Evolutionary conservation across 805 yeast species (phyloP).

Genomic region (Cyberlindnera galapagoensis): DNA sequence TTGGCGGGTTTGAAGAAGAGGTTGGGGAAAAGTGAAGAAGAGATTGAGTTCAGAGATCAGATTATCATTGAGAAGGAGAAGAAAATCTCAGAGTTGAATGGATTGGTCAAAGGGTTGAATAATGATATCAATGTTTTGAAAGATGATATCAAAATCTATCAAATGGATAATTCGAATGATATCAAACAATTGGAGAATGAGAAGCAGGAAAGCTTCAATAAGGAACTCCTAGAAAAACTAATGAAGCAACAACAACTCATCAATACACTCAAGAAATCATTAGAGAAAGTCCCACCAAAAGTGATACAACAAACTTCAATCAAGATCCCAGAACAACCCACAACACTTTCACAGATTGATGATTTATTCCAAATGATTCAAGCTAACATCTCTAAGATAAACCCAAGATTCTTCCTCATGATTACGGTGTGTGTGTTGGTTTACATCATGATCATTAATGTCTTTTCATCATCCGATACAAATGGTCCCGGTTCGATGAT

Average conservation of each 20-base stretch:
- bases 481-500: no score
- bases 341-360: no score
- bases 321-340: no score
- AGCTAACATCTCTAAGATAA: no score
- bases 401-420: no score
- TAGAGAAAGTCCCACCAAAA: no score
- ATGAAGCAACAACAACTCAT: conserved; percentile 17
- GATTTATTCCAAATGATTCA: no score
- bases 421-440: no score
- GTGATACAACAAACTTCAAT: no score
- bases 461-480: no score
- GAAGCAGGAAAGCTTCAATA: conserved; percentile 10
- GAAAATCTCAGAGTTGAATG: conserved; percentile 7
- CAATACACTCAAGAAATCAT: conserved; percentile 7
- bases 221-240: conserved; percentile 13
- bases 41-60: conserved; percentile 19
- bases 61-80: conserved; percentile 14
- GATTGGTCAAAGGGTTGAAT: conserved; percentile 5
- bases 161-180: conserved; percentile 5
- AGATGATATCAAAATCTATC: conserved; percentile 9
- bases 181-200: conserved; percentile 1
- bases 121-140: conserved; percentile 3
- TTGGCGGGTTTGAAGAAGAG: conserved; percentile 1
- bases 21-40: conserved; percentile 13
- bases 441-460: no score